A percentile compares a stretch with the other conserved stretches of the same genome.
phyloP scores from a whole-genome alignment of 2,329 filamentous ascomycete species.

The Penicillium psychrosexuale region DNA sequence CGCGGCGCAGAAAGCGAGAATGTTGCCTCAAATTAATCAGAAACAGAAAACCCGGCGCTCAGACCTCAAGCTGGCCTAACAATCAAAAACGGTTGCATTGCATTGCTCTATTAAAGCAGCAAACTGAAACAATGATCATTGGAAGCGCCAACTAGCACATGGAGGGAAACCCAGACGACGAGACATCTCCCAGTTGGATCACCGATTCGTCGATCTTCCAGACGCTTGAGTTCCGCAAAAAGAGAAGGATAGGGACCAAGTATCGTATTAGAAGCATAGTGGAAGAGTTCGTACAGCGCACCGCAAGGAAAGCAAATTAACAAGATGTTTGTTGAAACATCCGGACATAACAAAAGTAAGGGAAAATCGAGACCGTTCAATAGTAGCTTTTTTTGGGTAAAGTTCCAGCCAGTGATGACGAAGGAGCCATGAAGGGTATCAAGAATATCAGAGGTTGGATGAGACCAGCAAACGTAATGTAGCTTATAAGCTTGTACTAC shows the following conservation, averaged over 20 bases:
- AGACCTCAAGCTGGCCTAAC: background rate
- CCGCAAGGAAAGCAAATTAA: slow-evolving; percentile 18
- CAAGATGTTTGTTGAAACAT: slow-evolving; percentile 14
- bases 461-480: slow-evolving; percentile 19
- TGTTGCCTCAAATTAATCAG: background rate
- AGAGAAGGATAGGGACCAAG: slow-evolving; percentile 6
- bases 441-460: slow-evolving; percentile 34
- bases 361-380: slow-evolving; percentile 17
- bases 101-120: background rate
- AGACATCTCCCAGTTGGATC: background rate
- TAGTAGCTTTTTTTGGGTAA: slow-evolving; percentile 21
- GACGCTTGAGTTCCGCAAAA: slow-evolving; percentile 6
- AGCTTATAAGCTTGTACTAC: background rate
- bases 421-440: slow-evolving; percentile 40
- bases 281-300: slow-evolving; percentile 21
- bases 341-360: slow-evolving; percentile 9
- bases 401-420: slow-evolving; percentile 32
- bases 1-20: background rate
- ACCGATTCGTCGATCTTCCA: slow-evolving; percentile 6
- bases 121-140: background rate
- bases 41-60: background rate
- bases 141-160: background rate
- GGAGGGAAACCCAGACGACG: background rate
- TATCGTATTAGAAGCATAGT: slow-evolving; percentile 26
- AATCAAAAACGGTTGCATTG: background rate